Evolutionary conservation across 768 basidiomycete species (phyloP).

Genomic region (Leccinum variicolor): DNA sequence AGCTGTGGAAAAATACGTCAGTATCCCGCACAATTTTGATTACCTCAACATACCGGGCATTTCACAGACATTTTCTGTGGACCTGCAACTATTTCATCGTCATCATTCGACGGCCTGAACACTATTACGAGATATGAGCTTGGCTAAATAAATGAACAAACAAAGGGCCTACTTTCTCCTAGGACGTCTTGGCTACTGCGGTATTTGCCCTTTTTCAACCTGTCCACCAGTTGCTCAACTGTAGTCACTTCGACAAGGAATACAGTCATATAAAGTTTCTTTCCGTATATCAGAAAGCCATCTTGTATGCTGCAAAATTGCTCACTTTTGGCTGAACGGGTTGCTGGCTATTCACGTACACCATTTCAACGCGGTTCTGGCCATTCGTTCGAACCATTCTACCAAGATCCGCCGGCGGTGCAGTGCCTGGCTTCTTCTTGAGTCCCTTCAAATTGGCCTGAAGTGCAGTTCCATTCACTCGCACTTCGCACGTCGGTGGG

Average conservation of each 20-base stretch:
- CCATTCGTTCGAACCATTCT: conserved; percentile 37
- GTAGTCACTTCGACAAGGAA: conserved; percentile 79
- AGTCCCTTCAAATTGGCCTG: conserved; percentile 81
- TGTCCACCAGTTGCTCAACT: conserved; percentile 66
- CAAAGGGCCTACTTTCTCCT: conserved; percentile 54
- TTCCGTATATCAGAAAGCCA: conserved; percentile 44
- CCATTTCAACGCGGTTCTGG: conserved; percentile 77
- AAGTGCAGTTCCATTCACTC: conserved; percentile 70
- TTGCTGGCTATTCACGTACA: conserved; percentile 87
- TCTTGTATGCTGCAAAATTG: background rate
- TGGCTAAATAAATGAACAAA: background rate
- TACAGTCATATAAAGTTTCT: conserved; percentile 87
- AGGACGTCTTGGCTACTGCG: conserved; percentile 61
- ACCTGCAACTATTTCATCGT: conserved; percentile 91
- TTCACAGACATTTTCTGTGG: conserved; percentile 88
- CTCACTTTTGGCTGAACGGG: conserved; percentile 69
- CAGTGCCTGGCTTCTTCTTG: conserved; percentile 94
- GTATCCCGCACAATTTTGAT: background rate
- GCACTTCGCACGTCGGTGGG: conserved; percentile 87
- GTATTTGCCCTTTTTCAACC: conserved; percentile 65
- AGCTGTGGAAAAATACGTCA: conserved; percentile 43
- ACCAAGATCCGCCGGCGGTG: conserved; percentile 78
- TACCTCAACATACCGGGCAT: conserved; percentile 70
- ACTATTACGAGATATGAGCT: conserved; percentile 39
- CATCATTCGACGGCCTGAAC: conserved; percentile 55